A percentile compares a stretch with the other conserved stretches of the same genome.
Conservation (phyloP, 2,329 filamentous ascomycete species). For the Cladorrhinum sp. region DNA sequence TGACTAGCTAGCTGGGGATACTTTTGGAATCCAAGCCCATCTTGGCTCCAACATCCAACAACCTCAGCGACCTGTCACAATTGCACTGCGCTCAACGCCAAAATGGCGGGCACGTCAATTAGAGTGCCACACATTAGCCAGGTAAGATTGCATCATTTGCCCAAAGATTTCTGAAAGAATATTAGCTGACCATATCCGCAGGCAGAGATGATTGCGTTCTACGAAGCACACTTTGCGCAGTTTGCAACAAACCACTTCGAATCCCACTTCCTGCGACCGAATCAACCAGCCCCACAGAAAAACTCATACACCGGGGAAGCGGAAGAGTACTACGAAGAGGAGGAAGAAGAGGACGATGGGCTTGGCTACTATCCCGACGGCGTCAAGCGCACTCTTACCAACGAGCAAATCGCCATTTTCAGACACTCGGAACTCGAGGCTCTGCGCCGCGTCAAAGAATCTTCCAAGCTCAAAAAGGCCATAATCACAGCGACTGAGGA, state of each 20-base stretch:
- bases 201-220: conserved; percentile 60
- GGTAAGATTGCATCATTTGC: conserved; percentile 29
- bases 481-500: conserved; percentile 5
- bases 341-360: conserved; percentile 58
- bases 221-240: conserved; percentile 56
- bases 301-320: conserved; percentile 26
- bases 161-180: neutral
- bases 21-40: neutral
- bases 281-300: conserved; percentile 13
- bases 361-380: conserved; percentile 86
- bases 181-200: conserved; percentile 33
- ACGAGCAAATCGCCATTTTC: conserved; percentile 88
- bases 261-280: conserved; percentile 42
- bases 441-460: conserved; percentile 55
- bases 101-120: conserved; percentile 26
- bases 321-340: conserved; percentile 35
- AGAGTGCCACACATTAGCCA: conserved; percentile 37
- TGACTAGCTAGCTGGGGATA: conserved; percentile 9
- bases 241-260: conserved; percentile 46
- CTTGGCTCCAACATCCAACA: too few species aligned
- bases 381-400: conserved; percentile 81
- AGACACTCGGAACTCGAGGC: conserved; percentile 81
- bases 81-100: conserved; percentile 16
- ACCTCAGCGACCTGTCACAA: conserved; percentile 4
- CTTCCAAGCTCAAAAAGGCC: conserved; percentile 33